A percentile compares a stretch with the other conserved stretches of the same genome.
Conservation (phyloP, 2,329 filamentous ascomycete species). For the Sphaceloma murrayae region DNA sequence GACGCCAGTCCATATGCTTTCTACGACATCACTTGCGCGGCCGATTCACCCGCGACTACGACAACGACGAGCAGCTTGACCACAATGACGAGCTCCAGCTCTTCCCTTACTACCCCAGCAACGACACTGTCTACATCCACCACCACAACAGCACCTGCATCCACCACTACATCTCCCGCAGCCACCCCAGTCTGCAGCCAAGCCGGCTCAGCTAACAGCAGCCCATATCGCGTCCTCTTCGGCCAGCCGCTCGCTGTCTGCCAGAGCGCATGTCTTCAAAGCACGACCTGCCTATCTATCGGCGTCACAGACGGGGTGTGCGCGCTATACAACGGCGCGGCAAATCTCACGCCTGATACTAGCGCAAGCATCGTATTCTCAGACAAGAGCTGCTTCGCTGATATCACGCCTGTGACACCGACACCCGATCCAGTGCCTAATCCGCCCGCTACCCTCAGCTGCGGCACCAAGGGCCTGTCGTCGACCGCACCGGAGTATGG, state of each 20-base stretch:
- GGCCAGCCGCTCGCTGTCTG: not conserved
- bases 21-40: conserved; percentile 2
- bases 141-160: conserved; percentile 1
- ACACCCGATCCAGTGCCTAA: not conserved
- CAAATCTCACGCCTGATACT: not conserved
- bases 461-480: not conserved
- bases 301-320: not conserved
- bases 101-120: not conserved
- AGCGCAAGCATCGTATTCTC: conserved; percentile 5
- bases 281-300: not conserved
- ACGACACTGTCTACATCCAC: not conserved
- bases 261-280: not conserved
- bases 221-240: not conserved
- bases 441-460: not conserved
- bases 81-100: not conserved
- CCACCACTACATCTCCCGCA: conserved; percentile 3
- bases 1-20: not conserved
- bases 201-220: not conserved
- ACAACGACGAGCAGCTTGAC: conserved; percentile 1
- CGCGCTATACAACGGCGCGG: conserved; percentile 2
- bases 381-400: conserved; percentile 8
- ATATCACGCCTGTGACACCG: not conserved
- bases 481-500: not conserved
- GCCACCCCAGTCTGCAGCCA: conserved; percentile 6
- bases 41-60: not conserved